These are phyloP conservation scores for Ogataea haglerorum DNA, from an alignment of 805 yeast species.

Conservation along the genomic window DNA sequence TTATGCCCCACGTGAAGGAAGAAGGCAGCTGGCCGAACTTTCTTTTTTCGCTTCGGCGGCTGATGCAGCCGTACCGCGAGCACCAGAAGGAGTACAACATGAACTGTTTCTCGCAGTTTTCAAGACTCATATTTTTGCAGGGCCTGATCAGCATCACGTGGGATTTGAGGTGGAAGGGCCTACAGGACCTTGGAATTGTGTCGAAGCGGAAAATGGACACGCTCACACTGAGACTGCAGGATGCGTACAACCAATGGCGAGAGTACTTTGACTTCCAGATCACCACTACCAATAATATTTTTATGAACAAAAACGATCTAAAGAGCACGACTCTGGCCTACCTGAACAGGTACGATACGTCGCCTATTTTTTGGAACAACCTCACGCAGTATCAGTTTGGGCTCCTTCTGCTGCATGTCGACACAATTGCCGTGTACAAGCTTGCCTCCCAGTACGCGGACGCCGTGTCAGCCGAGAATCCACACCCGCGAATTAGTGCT, in stretches of 20 bases:
- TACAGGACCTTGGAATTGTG: constrained; percentile 35
- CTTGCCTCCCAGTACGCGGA: constrained; percentile 4
- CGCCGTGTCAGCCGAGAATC: neutral
- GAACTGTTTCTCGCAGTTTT: constrained; percentile 36
- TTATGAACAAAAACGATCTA: neutral
- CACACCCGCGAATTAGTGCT: constrained; percentile 1
- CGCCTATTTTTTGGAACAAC: constrained; percentile 33
- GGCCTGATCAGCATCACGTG: constrained; percentile 27
- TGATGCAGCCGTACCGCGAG: constrained; percentile 32
- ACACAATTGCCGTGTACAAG: constrained; percentile 5
- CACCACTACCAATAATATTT: constrained; percentile 5
- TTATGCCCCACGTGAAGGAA: constrained; percentile 27
- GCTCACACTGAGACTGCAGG: constrained; percentile 30
- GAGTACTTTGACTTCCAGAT: constrained; percentile 37
- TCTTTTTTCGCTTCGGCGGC: constrained; percentile 33
- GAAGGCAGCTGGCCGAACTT: constrained; percentile 37
- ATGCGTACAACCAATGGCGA: constrained; percentile 36
- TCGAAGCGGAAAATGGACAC: constrained; percentile 31
- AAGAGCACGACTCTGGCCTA: constrained; percentile 3
- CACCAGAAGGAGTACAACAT: constrained; percentile 33
- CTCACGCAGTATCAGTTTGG: constrained; percentile 14
- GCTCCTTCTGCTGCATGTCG: constrained; percentile 11
- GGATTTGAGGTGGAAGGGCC: constrained; percentile 16
- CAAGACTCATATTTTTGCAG: constrained; percentile 37
- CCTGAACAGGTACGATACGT: constrained; percentile 33